A percentile compares a stretch with the other conserved stretches of the same genome.
These are phyloP conservation scores for Pulveroboletus sp. DNA, from an alignment of 768 basidiomycete species.

Conservation along the genomic window DNA sequence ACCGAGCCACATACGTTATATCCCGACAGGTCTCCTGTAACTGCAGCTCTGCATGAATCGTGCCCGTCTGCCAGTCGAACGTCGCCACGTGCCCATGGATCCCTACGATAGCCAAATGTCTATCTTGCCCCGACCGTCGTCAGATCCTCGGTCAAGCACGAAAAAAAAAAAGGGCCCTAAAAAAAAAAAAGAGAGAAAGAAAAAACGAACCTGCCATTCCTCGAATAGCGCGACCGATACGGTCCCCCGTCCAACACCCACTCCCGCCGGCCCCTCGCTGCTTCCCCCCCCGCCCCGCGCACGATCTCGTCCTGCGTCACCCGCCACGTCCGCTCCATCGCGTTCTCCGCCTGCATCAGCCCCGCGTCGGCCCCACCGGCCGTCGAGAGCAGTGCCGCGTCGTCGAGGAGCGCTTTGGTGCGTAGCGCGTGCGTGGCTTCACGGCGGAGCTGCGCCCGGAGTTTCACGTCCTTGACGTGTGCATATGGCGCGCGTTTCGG, in stretches of 20 bases:
- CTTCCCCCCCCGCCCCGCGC: constrained; percentile 63
- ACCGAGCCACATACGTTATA: constrained; percentile 61
- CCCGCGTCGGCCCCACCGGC: constrained; percentile 53
- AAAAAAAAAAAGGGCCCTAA: too few relatives aligned
- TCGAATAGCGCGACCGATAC: constrained; percentile 79
- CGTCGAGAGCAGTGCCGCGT: constrained; percentile 66
- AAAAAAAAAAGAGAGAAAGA: too few relatives aligned
- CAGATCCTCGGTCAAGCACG: not conserved
- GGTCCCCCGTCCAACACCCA: constrained; percentile 82
- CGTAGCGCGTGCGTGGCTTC: constrained; percentile 60
- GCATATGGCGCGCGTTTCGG: constrained; percentile 36
- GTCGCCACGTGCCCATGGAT: constrained; percentile 83
- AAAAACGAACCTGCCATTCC: constrained; percentile 75
- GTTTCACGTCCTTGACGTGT: constrained; percentile 70
- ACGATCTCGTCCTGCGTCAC: constrained; percentile 77
- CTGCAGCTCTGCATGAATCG: constrained; percentile 82
- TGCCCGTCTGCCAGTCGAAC: constrained; percentile 89
- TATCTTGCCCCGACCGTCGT: constrained; percentile 21
- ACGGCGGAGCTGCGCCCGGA: constrained; percentile 62
- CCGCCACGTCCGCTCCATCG: constrained; percentile 88
- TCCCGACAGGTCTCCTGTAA: constrained; percentile 88
- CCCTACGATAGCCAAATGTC: constrained; percentile 85
- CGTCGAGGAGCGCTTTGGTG: constrained; percentile 56
- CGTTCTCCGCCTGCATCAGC: constrained; percentile 66
- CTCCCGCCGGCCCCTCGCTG: constrained; percentile 70